A percentile compares a stretch with the other conserved stretches of the same genome.
Evolutionary conservation across 305 asterid species (phyloP).

Genomic region (Fraxinus paxiana): DNA sequence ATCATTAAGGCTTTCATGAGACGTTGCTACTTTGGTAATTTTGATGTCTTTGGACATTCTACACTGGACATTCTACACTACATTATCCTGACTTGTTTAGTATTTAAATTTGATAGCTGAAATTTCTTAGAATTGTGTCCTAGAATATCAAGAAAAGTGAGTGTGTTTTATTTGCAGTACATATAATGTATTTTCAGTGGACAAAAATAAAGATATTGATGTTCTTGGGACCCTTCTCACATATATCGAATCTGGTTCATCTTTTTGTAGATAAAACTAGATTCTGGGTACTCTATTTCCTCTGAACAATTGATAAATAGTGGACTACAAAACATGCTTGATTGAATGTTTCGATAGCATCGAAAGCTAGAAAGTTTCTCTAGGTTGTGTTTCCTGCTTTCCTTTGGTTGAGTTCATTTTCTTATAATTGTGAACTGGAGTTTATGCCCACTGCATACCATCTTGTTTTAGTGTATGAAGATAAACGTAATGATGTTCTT

Average conservation of each 20-base stretch:
- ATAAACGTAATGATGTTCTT: neutral
- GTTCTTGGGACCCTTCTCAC: neutral
- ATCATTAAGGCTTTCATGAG: neutral
- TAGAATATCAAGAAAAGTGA: neutral
- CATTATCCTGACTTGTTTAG: neutral
- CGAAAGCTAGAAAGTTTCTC: neutral
- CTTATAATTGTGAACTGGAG: neutral
- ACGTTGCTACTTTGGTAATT: neutral
- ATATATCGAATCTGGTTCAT: neutral
- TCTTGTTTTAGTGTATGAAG: neutral
- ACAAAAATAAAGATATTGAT: neutral
- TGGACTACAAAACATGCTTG: neutral
- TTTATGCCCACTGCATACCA: neutral
- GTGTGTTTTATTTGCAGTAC: neutral
- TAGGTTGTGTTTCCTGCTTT: constrained; percentile 1
- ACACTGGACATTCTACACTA: neutral
- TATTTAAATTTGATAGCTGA: neutral
- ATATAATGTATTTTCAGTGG: neutral
- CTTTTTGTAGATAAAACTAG: neutral
- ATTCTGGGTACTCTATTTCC: neutral
- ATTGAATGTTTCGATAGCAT: neutral
- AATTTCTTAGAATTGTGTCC: neutral
- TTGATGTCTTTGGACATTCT: neutral
- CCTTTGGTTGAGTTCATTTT: neutral
- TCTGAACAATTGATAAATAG: neutral